These are phyloP conservation scores for Candida pini DNA, from an alignment of 805 yeast species.

Conservation along the genomic window DNA sequence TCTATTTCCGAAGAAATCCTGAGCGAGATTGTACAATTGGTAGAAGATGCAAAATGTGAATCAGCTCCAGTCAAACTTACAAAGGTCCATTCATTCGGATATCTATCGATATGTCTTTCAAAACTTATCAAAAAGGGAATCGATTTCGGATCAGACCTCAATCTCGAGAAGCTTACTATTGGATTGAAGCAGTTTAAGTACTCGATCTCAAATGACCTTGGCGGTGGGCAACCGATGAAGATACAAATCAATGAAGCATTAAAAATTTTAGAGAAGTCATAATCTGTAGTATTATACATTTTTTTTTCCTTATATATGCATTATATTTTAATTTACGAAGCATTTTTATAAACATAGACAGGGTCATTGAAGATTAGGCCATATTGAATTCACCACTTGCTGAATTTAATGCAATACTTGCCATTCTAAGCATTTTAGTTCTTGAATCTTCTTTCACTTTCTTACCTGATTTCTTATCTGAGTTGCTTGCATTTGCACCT, in stretches of 20 bases:
- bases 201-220: constrained; percentile 5
- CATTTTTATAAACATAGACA: too few relatives aligned
- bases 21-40: constrained; percentile 2
- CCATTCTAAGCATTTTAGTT: constrained; percentile 70
- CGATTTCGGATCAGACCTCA: not conserved
- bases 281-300: too few relatives aligned
- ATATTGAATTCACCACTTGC: constrained; percentile 70
- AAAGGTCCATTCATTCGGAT: constrained; percentile 22
- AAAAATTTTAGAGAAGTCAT: not conserved
- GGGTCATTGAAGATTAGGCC: too few relatives aligned
- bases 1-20: not conserved
- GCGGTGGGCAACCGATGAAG: constrained; percentile 7
- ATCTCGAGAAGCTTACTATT: constrained; percentile 1
- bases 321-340: too few relatives aligned
- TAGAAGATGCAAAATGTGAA: constrained; percentile 5
- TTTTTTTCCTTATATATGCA: too few relatives aligned
- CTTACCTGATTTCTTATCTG: constrained; percentile 29
- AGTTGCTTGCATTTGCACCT: constrained; percentile 16
- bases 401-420: constrained; percentile 61
- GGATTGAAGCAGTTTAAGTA: constrained; percentile 12
- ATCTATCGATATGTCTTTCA: constrained; percentile 19
- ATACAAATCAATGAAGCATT: constrained; percentile 4
- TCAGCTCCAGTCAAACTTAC: constrained; percentile 3
- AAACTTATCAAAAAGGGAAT: constrained; percentile 1
- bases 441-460: constrained; percentile 69